Evolutionary conservation across 306 rosid genomes (phyloP).

Genomic region (Castanea sativa): DNA sequence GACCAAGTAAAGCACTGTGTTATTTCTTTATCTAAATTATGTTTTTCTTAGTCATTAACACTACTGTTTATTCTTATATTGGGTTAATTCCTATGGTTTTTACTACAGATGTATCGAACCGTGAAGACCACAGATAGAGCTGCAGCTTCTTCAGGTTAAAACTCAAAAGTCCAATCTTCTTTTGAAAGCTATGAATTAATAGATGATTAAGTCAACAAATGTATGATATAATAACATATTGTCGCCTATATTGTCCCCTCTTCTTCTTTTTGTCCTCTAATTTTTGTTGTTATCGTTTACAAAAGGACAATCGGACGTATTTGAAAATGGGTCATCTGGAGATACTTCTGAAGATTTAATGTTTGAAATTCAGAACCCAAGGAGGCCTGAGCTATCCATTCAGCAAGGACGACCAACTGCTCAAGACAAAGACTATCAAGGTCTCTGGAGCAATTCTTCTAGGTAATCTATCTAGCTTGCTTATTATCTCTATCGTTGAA

Average conservation of each 20-base stretch:
- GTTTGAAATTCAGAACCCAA: slow-evolving; percentile 61
- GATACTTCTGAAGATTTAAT: slow-evolving; percentile 80
- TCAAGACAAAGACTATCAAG: slow-evolving; percentile 59
- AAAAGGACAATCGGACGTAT: slow-evolving; percentile 73
- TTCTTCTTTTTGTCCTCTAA: slow-evolving; percentile 3
- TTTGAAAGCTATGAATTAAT: not conserved
- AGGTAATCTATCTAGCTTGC: slow-evolving; percentile 40
- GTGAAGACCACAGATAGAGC: slow-evolving; percentile 91
- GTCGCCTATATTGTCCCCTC: not conserved
- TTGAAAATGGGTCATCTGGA: slow-evolving; percentile 88
- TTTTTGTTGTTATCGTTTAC: not conserved
- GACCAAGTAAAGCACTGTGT: not conserved
- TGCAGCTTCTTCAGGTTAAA: slow-evolving; percentile 82
- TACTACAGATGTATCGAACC: slow-evolving; percentile 90
- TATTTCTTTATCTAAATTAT: not conserved
- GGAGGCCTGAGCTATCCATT: slow-evolving; percentile 44
- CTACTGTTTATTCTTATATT: not conserved
- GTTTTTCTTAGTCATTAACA: not conserved
- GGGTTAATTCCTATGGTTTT: not conserved
- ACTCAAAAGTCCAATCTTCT: slow-evolving; percentile 24
- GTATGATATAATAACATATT: not conserved
- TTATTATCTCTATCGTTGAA: too few species aligned
- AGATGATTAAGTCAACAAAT: not conserved
- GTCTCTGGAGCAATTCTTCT: slow-evolving; percentile 90
- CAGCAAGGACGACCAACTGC: slow-evolving; percentile 50